Evolutionary conservation across 352 stramenopile species (phyloP), one percentile per base, ranked within the genome.

Genomic region (Pythium scleroteichum): DNA sequence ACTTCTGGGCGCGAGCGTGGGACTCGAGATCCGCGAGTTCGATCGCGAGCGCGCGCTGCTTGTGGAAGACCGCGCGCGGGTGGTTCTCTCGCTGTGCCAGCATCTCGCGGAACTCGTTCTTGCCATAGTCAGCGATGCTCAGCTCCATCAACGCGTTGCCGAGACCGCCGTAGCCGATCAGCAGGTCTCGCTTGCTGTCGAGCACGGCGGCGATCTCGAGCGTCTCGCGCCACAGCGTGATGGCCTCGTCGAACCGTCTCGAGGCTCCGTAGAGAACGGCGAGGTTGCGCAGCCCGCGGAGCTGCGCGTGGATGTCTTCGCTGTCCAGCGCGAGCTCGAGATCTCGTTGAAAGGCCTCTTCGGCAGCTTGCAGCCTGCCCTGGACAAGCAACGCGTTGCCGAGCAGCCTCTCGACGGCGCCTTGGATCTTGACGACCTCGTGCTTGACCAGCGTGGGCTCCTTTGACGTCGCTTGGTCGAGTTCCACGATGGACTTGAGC

Each of bases 271-370:
- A 82, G 24, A 82, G 53, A 22, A 82, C 60, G 1, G 79, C 79
- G 23, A 88, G 73, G 46, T 88, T 88, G 0, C 75, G 70, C 27
- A 80, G 54, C 2, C 76, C 74, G 2, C 79, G 76, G 13, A 82
- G 70, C 35, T 88, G 79, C 0, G 76, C 72, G 32, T 76, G 56
- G 38, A 86, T 67, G 53, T 88, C 79, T 58, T 86, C 79, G 20
- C 65, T 73, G 17, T 78, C 62, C 17, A 86, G 64, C 12, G 79
- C 72, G 2, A 81, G 51, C 35, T 78, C 60, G 0, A 86, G 65
- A 50, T 88, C 79, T 17, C 66, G 66, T 63, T 88, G 75, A 62
- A 85, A 72, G 17, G 75, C 73, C 10, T 49, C 51, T 51, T 85
- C 71, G 1, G 79, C 74, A 7, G 69, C 50, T 0, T 64, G 35